phyloP scores from a whole-genome alignment of 2,329 filamentous ascomycete species.

The Domatiomyces globalis region DNA sequence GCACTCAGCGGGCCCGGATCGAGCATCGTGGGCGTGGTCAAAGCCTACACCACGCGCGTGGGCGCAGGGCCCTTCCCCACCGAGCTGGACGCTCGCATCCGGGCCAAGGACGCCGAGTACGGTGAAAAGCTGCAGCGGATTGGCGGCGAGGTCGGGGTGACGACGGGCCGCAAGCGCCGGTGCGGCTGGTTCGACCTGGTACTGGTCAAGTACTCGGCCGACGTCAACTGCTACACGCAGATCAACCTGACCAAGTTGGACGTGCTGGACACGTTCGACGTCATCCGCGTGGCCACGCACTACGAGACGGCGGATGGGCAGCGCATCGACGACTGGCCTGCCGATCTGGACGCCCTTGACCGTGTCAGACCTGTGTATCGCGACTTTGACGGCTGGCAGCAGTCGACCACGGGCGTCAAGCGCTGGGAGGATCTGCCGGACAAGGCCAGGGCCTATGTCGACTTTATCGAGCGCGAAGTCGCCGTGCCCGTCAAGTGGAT shows the following conservation, averaged over 20 bases:
- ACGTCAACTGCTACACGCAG: slow-evolving; percentile 38
- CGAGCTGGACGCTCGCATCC: slow-evolving; percentile 26
- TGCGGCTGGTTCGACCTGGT: slow-evolving; percentile 54
- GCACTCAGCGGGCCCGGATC: slow-evolving; percentile 35
- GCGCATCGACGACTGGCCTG: slow-evolving; percentile 42
- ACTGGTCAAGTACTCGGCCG: slow-evolving; percentile 47
- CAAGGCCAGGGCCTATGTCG: slow-evolving; percentile 45
- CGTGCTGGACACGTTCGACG: slow-evolving; percentile 48
- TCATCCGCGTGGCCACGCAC: slow-evolving; percentile 46
- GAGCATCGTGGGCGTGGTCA: slow-evolving; percentile 46
- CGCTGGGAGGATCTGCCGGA: slow-evolving; percentile 43
- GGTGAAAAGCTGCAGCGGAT: slow-evolving; percentile 38
- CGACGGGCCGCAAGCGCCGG: slow-evolving; percentile 46
- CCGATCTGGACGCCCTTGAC: slow-evolving; percentile 37
- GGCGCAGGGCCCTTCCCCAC: slow-evolving; percentile 49
- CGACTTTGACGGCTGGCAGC: slow-evolving; percentile 48
- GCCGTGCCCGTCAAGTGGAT: slow-evolving; percentile 48
- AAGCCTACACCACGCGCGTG: slow-evolving; percentile 50
- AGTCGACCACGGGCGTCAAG: slow-evolving; percentile 42
- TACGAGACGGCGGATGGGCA: slow-evolving; percentile 40
- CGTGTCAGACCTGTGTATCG: slow-evolving; percentile 42
- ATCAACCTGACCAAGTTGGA: slow-evolving; percentile 54
- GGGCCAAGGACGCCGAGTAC: slow-evolving; percentile 13
- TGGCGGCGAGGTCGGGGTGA: slow-evolving; percentile 42
- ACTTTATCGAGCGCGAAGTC: slow-evolving; percentile 45